Conservation (phyloP, 2,329 filamentous ascomycete genomes). For the Talaromyces amestolkiae region DNA sequence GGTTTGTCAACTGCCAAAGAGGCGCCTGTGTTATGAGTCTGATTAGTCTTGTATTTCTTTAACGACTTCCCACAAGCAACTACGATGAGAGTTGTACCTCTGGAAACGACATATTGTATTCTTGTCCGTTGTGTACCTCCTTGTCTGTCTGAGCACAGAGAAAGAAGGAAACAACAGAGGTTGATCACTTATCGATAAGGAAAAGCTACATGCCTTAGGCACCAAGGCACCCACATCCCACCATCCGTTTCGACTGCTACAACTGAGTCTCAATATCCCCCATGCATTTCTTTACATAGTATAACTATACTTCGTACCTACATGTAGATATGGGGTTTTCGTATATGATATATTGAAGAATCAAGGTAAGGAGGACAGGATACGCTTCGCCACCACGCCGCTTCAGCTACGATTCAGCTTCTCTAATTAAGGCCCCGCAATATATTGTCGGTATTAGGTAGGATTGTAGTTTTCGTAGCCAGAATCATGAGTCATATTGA, state of each 20-base stretch:
- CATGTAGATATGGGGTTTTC: no score
- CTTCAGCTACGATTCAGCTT: no score
- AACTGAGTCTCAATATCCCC: neutral
- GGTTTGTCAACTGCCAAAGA: slow-evolving; percentile 45
- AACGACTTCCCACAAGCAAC: no score
- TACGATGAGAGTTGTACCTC: neutral
- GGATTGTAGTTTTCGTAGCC: no score
- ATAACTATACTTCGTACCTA: no score
- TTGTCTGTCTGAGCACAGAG: neutral
- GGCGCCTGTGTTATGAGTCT: slow-evolving; percentile 28
- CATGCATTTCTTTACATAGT: neutral
- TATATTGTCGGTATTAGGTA: no score
- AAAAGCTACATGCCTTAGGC: neutral
- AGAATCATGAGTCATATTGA: neutral
- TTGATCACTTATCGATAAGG: neutral
- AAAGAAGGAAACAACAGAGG: neutral
- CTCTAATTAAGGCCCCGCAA: no score
- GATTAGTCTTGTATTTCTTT: neutral
- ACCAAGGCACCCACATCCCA: neutral
- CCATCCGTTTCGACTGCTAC: neutral
- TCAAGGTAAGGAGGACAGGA: no score
- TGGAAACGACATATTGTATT: neutral
- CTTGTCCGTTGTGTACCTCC: neutral
- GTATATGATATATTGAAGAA: no score
- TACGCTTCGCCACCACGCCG: no score